Percentiles rank a stretch among this genome's conserved stretches.
These are phyloP conservation scores for Plasmodium malariae DNA, from an alignment of 169 alveolate species.

Conservation along the genomic window DNA sequence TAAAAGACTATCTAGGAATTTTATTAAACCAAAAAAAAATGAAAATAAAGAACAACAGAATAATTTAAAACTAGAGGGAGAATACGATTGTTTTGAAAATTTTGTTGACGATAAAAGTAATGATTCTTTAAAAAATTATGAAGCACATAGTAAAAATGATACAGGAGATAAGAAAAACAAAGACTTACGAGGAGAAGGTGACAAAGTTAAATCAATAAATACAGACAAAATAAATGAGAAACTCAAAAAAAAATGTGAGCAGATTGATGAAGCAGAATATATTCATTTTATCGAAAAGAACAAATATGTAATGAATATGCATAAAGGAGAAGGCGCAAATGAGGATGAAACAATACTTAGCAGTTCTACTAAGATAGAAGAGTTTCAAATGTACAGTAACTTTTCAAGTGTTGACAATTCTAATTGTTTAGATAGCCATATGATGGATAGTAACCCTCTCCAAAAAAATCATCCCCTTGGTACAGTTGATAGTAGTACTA, in stretches of 20 bases:
- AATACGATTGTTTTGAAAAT: too few relatives aligned
- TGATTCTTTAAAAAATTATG: background rate
- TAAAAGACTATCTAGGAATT: conserved; percentile 19
- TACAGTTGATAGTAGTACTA: background rate
- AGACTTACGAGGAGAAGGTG: background rate
- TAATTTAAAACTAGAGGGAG: too few relatives aligned
- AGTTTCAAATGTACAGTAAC: conserved; percentile 34
- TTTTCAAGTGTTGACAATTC: conserved; percentile 21
- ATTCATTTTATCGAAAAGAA: background rate
- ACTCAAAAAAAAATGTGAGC: background rate
- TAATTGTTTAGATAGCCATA: background rate
- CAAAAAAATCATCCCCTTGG: background rate
- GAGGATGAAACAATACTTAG: conserved; percentile 18
- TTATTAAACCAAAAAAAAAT: background rate
- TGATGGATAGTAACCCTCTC: background rate
- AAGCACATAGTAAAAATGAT: background rate
- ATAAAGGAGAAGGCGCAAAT: too few relatives aligned
- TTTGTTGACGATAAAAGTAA: background rate
- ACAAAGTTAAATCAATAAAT: background rate
- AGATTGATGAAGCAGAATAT: background rate
- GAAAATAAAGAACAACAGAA: background rate
- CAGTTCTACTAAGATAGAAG: conserved; percentile 39
- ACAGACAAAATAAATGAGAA: background rate
- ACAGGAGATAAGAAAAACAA: background rate
- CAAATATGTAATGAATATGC: too few relatives aligned